A percentile compares a stretch with the other conserved stretches of the same genome.
These are phyloP conservation scores for Acaromyces ingoldii DNA, from an alignment of 1,284 basidiomycete species.

Conservation along the genomic window DNA sequence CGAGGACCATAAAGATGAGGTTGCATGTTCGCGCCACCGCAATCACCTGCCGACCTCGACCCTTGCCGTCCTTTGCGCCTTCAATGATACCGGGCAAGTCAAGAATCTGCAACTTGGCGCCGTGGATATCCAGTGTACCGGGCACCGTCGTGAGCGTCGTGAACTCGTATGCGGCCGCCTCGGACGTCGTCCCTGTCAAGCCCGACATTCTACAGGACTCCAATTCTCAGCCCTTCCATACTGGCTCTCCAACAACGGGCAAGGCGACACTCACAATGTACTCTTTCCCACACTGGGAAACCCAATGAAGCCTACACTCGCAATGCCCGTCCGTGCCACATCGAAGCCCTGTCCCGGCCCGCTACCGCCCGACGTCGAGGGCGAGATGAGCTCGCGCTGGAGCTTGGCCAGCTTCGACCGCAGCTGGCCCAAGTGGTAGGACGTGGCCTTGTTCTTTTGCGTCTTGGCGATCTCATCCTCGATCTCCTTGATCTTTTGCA, in stretches of 20 bases:
- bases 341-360: constrained; percentile 66
- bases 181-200: constrained; percentile 92
- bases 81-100: constrained; percentile 89
- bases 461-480: constrained; percentile 56
- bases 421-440: constrained; percentile 87
- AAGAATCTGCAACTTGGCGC: constrained; percentile 73
- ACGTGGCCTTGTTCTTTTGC: constrained; percentile 82
- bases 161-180: constrained; percentile 98
- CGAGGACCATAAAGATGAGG: constrained; percentile 93
- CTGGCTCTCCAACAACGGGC: neutral
- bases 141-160: constrained; percentile 76
- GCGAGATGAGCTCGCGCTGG: constrained; percentile 83
- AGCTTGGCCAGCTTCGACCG: constrained; percentile 98
- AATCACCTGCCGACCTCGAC: constrained; percentile 89
- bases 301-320: constrained; percentile 69
- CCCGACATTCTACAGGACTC: constrained; percentile 74
- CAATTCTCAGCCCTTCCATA: neutral
- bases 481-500: constrained; percentile 49
- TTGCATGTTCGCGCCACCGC: constrained; percentile 96
- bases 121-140: constrained; percentile 80
- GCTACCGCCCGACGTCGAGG: constrained; percentile 72
- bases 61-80: constrained; percentile 95
- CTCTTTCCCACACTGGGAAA: constrained; percentile 64
- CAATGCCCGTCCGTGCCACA: constrained; percentile 91
- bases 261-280: constrained; percentile 54